Evolutionary conservation across 2,329 filamentous ascomycete species (phyloP).

Genomic region (Aspergillus terreus): DNA sequence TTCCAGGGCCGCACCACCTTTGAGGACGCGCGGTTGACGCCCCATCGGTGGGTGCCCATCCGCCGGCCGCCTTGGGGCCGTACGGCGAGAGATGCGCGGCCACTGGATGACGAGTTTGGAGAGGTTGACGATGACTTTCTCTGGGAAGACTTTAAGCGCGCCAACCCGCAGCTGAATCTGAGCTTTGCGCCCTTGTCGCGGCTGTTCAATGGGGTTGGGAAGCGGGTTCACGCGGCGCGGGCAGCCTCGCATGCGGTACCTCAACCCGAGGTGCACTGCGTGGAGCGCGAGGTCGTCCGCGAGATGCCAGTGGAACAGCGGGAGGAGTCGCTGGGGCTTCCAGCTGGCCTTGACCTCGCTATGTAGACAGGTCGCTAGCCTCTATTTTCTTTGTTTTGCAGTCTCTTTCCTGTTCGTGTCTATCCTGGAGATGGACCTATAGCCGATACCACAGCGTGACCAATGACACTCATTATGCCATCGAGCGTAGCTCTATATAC

Average conservation of each 20-base stretch:
- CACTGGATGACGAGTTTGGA: constrained; percentile 12
- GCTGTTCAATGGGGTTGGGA: constrained; percentile 11
- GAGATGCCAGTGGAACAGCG: too few relatives aligned
- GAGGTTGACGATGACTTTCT: constrained; percentile 25
- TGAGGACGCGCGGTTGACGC: constrained; percentile 11
- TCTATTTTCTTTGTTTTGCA: neutral
- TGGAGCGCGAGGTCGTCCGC: neutral
- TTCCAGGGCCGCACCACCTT: constrained; percentile 28
- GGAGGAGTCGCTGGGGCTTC: too few relatives aligned
- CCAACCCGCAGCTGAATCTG: constrained; percentile 6
- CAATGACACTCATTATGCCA: neutral
- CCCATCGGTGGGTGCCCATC: constrained; percentile 19
- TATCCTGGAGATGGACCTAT: neutral
- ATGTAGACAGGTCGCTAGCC: too few relatives aligned
- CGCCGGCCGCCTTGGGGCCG: constrained; percentile 13
- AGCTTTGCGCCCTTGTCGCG: constrained; percentile 12
- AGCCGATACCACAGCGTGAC: neutral
- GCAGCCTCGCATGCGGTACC: neutral
- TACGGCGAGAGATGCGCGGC: constrained; percentile 3
- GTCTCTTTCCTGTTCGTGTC: neutral
- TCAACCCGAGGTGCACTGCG: neutral
- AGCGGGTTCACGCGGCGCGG: neutral
- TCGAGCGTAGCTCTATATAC: neutral
- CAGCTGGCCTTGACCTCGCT: too few relatives aligned
- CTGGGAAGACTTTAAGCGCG: constrained; percentile 14